These are phyloP conservation scores for Parmelia sp. DNA, from an alignment of 495 filamentous ascomycete genomes.

Conservation along the genomic window DNA sequence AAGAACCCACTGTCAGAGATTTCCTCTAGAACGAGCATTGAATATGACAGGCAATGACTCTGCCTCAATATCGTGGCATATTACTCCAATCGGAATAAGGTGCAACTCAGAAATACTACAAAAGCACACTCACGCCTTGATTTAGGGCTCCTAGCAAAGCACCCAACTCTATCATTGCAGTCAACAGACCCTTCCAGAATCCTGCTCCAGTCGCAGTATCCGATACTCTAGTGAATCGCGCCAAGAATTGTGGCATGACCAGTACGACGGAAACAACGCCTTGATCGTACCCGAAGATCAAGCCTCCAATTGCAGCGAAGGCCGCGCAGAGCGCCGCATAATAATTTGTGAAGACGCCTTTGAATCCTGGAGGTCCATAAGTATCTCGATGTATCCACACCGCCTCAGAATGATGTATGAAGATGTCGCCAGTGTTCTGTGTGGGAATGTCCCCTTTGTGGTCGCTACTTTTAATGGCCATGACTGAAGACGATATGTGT, in stretches of 20 bases:
- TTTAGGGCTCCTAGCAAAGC: constrained; percentile 51
- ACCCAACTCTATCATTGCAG: constrained; percentile 55
- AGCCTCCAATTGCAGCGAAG: constrained; percentile 50
- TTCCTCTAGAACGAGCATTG: not conserved
- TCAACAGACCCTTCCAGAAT: constrained; percentile 55
- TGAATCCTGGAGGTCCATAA: constrained; percentile 43
- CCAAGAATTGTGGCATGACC: constrained; percentile 53
- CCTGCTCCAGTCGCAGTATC: constrained; percentile 39
- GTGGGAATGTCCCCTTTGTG: not conserved
- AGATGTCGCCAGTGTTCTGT: constrained; percentile 16
- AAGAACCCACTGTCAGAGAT: not conserved
- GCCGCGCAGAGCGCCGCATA: constrained; percentile 50
- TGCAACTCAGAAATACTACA: not conserved
- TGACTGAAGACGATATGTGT: not conserved
- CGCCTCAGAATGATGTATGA: constrained; percentile 41
- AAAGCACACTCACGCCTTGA: constrained; percentile 34
- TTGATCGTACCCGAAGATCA: constrained; percentile 55
- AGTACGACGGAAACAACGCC: constrained; percentile 52
- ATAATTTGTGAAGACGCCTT: constrained; percentile 42
- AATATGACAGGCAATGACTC: not conserved
- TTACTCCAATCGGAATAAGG: not conserved
- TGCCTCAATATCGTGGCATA: not conserved
- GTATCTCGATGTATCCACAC: constrained; percentile 36
- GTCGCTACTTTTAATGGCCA: not conserved
- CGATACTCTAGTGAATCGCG: constrained; percentile 42